Percentiles rank a stretch among this genome's conserved stretches.
phyloP scores from a whole-genome alignment of 2,329 filamentous ascomycete genomes.

The Zalaria obscura region DNA sequence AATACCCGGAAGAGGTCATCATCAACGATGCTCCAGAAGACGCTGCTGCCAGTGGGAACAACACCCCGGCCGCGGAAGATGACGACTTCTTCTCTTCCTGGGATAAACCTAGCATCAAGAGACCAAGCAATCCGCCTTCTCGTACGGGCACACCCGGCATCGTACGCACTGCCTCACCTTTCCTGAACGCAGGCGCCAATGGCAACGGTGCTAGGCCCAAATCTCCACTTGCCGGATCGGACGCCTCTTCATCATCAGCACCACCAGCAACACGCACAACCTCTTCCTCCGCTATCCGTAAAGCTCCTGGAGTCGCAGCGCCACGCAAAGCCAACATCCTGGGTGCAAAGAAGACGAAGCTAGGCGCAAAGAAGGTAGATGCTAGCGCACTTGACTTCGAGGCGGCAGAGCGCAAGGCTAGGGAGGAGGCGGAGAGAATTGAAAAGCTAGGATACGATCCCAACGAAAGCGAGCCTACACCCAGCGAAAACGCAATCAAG shows the following conservation, averaged over 20 bases:
- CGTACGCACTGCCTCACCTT: constrained; percentile 53
- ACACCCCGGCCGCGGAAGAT: constrained; percentile 67
- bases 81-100: constrained; percentile 99
- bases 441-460: constrained; percentile 92
- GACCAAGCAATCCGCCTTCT: constrained; percentile 84
- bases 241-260: constrained; percentile 38
- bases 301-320: constrained; percentile 50
- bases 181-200: constrained; percentile 65
- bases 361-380: constrained; percentile 58
- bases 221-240: constrained; percentile 55
- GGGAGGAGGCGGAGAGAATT: constrained; percentile 92
- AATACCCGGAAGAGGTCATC: constrained; percentile 73
- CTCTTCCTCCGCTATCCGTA: constrained; percentile 69
- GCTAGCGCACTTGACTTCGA: constrained; percentile 79
- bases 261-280: constrained; percentile 54
- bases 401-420: constrained; percentile 90
- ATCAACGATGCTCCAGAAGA: constrained; percentile 58
- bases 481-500: constrained; percentile 23
- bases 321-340: constrained; percentile 46
- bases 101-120: constrained; percentile 96
- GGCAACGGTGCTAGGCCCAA: constrained; percentile 60
- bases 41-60: constrained; percentile 46
- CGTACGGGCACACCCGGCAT: constrained; percentile 76
- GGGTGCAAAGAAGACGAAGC: constrained; percentile 53
- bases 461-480: constrained; percentile 56